Evolutionary conservation across 31 red algal species (phyloP), one percentile per base, ranked within the genome.

Genomic region (Porphyra umbilicalis): DNA sequence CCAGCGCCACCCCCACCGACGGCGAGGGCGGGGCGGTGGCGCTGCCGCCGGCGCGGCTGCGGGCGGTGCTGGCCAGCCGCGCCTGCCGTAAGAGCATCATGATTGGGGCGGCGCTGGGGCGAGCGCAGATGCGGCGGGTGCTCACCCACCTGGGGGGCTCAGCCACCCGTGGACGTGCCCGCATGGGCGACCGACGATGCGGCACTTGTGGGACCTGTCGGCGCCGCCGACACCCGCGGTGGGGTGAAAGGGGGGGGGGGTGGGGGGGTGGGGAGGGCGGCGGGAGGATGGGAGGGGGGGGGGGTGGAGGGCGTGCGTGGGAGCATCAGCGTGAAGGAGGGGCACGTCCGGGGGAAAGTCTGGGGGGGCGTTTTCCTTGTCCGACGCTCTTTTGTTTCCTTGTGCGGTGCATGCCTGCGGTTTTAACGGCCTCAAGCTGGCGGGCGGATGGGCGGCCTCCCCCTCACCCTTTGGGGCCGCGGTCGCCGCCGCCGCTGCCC

Each of bases 121-220:
- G 57, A 7, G 32, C 31, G 9, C 81, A 92, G 44, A 98, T 98
- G 96, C 34, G 44, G 35, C 84, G 34, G 32, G 76, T 98, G 35
- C 44, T 98, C 9, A 14, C 18, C 6, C 82, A 88, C 80, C 67
- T 98, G 77, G 44, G n/a, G 35, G 38, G 29, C 84, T 98, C 42
- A 68, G 84, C 44, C 85, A 90, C 42, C 96, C 96, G 36, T 98
- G 96, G 96, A 94, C 86, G 13, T 98, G 96, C 80, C 96, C 96
- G 25, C 96, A 98, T 79, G 96, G 96, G 34, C 79, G 96, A 71
- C 96, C 96, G 35, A 98, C 96, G 20, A 95, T 98, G 90, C 86
- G 96, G 79, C 92, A 98, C 83, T 77, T 98, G 38, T 92, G 84
- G 38, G 80, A 29, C 68, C 40, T 76, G 79, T 77, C 42, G 79